A percentile compares a stretch with the other conserved stretches of the same genome.
Evolutionary conservation across 441 rosid species (phyloP).

Genomic region (Adansonia grandidieri): DNA sequence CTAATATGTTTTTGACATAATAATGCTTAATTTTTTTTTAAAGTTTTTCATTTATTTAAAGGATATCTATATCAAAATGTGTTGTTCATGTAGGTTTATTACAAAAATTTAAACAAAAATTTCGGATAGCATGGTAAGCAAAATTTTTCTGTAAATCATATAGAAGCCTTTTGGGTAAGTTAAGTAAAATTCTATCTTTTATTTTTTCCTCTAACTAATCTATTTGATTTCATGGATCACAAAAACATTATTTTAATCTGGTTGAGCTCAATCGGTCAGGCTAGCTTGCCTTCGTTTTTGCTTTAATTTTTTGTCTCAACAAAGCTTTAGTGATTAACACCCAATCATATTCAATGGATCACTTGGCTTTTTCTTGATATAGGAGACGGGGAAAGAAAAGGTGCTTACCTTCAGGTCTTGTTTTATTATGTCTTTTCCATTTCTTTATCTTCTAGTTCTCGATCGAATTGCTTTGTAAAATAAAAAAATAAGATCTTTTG

Average conservation of each 20-base stretch:
- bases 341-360: slow-evolving; percentile 51
- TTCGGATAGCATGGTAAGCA: not conserved
- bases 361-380: slow-evolving; percentile 57
- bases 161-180: not conserved
- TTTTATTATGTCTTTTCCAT: not conserved
- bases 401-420: slow-evolving; percentile 42
- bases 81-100: too few relatives aligned
- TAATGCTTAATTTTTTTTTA: too few relatives aligned
- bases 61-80: too few relatives aligned
- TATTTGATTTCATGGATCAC: not conserved
- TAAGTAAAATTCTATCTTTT: not conserved
- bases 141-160: not conserved
- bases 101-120: too few relatives aligned
- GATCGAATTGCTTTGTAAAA: too few relatives aligned
- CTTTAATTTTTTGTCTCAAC: slow-evolving; percentile 30
- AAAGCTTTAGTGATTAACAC: slow-evolving; percentile 50
- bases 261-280: not conserved
- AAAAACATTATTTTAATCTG: not conserved
- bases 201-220: not conserved
- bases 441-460: not conserved
- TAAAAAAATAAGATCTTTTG: too few relatives aligned
- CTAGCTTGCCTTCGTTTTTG: not conserved
- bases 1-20: too few relatives aligned
- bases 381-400: slow-evolving; percentile 77
- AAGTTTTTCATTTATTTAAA: too few relatives aligned